Conservation (phyloP, 768 basidiomycete genomes). For the Macrocybe gigantea region DNA sequence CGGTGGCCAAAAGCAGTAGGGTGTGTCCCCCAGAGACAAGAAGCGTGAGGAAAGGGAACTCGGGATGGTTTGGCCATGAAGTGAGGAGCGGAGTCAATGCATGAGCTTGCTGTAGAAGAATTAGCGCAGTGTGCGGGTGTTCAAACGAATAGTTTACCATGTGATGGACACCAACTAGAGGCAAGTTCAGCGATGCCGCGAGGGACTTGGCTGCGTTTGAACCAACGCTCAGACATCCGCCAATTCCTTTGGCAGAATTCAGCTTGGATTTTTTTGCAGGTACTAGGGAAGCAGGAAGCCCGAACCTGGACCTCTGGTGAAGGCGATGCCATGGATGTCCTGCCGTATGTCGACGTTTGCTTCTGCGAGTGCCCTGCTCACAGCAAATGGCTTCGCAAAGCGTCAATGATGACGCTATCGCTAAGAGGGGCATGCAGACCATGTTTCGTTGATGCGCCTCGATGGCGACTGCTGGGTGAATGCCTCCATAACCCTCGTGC, state of each 20-base stretch:
- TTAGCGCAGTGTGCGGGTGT: not conserved
- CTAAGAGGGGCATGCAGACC: conserved; percentile 26
- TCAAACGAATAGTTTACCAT: conserved; percentile 56
- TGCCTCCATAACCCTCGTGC: conserved; percentile 62
- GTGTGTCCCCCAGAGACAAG: conserved; percentile 96
- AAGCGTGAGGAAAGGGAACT: conserved; percentile 84
- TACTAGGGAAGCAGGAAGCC: not conserved
- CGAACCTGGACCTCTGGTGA: conserved; percentile 80
- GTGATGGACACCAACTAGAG: conserved; percentile 88
- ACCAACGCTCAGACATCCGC: conserved; percentile 74
- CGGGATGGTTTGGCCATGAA: conserved; percentile 35
- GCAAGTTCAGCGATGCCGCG: conserved; percentile 72
- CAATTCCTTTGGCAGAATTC: conserved; percentile 48
- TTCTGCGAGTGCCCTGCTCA: conserved; percentile 59
- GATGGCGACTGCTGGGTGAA: conserved; percentile 75
- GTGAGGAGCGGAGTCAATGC: conserved; percentile 80
- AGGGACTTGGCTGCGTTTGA: conserved; percentile 82
- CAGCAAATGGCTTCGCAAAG: conserved; percentile 59
- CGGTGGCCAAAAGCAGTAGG: conserved; percentile 69
- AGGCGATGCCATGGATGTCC: conserved; percentile 84
- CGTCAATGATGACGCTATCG: not conserved
- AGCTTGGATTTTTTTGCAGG: conserved; percentile 3
- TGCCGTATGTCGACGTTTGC: conserved; percentile 47
- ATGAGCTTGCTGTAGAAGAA: conserved; percentile 74
- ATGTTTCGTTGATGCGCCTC: conserved; percentile 75